A percentile compares a stretch with the other conserved stretches of the same genome.
These are phyloP conservation scores for Nigrograna mackinnonii DNA, from an alignment of 2,329 filamentous ascomycete genomes.

Conservation along the genomic window DNA sequence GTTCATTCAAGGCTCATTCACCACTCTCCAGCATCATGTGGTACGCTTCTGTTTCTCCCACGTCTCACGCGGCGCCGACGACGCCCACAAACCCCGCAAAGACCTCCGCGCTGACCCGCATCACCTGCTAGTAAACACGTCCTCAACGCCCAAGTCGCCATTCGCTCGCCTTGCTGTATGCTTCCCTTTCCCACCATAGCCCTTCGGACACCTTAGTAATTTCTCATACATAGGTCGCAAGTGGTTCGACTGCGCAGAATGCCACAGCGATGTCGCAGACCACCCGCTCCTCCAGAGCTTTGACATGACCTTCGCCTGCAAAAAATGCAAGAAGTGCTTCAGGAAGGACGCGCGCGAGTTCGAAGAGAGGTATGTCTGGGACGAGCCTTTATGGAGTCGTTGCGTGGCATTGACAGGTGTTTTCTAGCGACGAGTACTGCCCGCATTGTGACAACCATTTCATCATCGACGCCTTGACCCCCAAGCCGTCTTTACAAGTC, in stretches of 20 bases:
- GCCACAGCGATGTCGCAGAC: conserved; percentile 79
- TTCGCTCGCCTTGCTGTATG: conserved; percentile 94
- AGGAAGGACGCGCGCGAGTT: conserved; percentile 91
- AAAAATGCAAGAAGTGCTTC: conserved; percentile 99
- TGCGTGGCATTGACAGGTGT: neutral
- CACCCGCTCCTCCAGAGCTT: conserved; percentile 76
- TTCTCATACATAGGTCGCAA: conserved; percentile 67
- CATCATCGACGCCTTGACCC: conserved; percentile 83
- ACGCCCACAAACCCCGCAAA: conserved; percentile 14
- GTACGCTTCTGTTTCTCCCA: too few relatives aligned
- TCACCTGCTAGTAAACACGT: conserved; percentile 81
- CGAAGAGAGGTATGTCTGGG: conserved; percentile 68
- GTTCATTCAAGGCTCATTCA: too few relatives aligned
- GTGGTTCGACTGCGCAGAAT: conserved; percentile 99
- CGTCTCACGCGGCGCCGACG: too few relatives aligned
- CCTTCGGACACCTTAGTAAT: too few relatives aligned
- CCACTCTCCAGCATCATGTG: too few relatives aligned
- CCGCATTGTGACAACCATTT: conserved; percentile 99
- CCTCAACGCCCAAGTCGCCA: conserved; percentile 95
- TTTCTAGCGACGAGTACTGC: conserved; percentile 88
- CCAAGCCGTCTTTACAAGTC: conserved; percentile 80
- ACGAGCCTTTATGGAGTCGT: neutral
- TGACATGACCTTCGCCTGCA: conserved; percentile 96
- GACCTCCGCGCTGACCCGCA: conserved; percentile 21
- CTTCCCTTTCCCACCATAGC: too few relatives aligned